A percentile compares a stretch with the other conserved stretches of the same genome.
phyloP scores from a whole-genome alignment of 192 early-diverging fungal genomes.

The Diversispora epigaea region DNA sequence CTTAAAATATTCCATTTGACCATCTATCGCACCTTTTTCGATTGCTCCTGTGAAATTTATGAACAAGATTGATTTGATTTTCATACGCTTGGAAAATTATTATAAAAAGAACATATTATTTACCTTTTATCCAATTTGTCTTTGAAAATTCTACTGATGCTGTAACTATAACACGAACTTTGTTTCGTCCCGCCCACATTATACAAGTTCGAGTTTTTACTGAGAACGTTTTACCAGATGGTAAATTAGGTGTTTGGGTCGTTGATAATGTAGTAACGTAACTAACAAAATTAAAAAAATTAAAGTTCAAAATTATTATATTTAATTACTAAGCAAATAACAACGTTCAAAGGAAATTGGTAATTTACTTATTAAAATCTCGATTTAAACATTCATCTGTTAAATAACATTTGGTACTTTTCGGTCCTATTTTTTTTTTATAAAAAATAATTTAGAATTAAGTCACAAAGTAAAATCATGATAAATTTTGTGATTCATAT shows the following conservation, averaged over 20 bases:
- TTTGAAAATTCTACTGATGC: conserved; percentile 52
- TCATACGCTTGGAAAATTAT: no score
- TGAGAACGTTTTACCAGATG: conserved; percentile 50
- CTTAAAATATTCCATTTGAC: no score
- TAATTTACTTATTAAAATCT: conserved; percentile 43
- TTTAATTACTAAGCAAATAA: no score
- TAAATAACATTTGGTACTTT: conserved; percentile 43
- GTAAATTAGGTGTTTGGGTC: conserved; percentile 58
- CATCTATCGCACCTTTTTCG: no score
- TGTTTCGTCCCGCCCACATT: conserved; percentile 46
- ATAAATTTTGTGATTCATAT: background rate
- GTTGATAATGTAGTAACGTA: conserved; percentile 44
- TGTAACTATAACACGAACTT: conserved; percentile 46
- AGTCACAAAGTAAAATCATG: no score
- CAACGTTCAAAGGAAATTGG: background rate
- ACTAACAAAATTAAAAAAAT: background rate
- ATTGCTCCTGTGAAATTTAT: no score
- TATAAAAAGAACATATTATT: background rate
- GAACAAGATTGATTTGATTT: no score
- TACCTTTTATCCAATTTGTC: conserved; percentile 53
- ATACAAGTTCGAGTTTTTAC: conserved; percentile 56
- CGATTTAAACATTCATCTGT: conserved; percentile 47
- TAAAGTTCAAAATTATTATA: background rate
- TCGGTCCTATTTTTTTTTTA: conserved; percentile 39
- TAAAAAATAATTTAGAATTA: background rate